Base-by-base conservation (phyloP, 352 stramenopile species). In the Phytophthora ohioensis region DNA sequence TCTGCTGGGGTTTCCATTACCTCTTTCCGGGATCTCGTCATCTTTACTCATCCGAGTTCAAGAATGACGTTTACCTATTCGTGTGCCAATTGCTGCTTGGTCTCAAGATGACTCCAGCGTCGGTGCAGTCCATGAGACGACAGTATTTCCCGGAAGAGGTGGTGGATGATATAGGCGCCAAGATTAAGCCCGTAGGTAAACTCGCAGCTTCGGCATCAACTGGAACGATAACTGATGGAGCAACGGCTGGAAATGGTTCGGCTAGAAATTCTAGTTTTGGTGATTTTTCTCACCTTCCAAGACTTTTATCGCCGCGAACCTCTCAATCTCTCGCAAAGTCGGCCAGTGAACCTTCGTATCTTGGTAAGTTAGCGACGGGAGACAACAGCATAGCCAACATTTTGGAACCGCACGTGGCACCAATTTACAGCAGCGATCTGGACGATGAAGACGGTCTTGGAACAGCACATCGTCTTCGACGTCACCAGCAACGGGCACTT, bases 1-100 rank as follows among this genome's bases (percentile, higher is more conserved):
- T 97, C 31, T 92, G 84, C 69, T 95, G 83, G 79, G 89, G 87
- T 6, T 94, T 97, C 57, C 79, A 95, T 73, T 97, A 97, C 54
- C 75, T 95, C 8, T 97, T 95, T 66, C 90, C 91, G 2, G 91
- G 88, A 6, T 97, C 90, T 5, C 81, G 91, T 2, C 88, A 96
- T 46, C 65, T 97, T n/a, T 97, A 97, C 74, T 80, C 81, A 10
- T 64, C 75, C 36, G 80, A 86, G 15, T 95, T 97, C 67, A 97
- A 97, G 78, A 89, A 84, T 61, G 71, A 90, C 11, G 73, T 92
- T 3, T 94, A 90, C 59, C 67, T 94, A 2, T 91, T 94, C 46
- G 80, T 94, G 11, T 84, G 83, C n/a, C 78, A 93, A 53, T 63
- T 94, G 6, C 55, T 94, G 46, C 77, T 94, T 4, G 87, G 87